A percentile compares a stretch with the other conserved stretches of the same genome.
Conservation (phyloP, 768 basidiomycete genomes). For the Suillus plorans region DNA sequence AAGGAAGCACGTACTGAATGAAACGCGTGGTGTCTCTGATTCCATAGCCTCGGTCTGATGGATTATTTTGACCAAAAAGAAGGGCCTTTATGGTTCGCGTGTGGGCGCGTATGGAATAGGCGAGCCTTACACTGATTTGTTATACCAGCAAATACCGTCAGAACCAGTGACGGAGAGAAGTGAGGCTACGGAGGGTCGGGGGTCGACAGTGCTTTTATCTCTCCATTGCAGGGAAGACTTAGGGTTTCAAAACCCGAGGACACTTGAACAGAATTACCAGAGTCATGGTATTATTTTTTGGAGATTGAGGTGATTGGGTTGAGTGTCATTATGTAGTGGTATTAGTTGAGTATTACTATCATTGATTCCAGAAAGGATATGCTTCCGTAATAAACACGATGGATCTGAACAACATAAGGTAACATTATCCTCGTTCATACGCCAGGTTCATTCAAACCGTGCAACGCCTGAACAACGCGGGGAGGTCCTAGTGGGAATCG, state of each 20-base stretch:
- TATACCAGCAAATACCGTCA: not conserved
- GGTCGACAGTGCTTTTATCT: not conserved
- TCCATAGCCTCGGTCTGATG: constrained; percentile 33
- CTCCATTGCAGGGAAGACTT: not conserved
- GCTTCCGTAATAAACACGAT: constrained; percentile 9
- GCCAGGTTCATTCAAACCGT: constrained; percentile 15
- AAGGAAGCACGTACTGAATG: constrained; percentile 63
- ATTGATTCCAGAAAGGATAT: constrained; percentile 8
- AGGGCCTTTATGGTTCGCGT: not conserved
- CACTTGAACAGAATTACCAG: constrained; percentile 5
- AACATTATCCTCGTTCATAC: constrained; percentile 10
- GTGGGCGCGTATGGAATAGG: not conserved
- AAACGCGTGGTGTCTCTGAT: constrained; percentile 56
- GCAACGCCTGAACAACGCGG: constrained; percentile 17
- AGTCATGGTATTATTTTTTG: constrained; percentile 4
- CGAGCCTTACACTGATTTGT: not conserved
- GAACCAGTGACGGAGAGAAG: not conserved
- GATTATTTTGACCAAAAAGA: not conserved
- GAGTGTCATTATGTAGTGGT: not conserved
- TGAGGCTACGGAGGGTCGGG: not conserved
- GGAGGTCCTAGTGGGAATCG: not conserved
- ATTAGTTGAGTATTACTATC: constrained; percentile 10
- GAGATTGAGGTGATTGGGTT: constrained; percentile 2
- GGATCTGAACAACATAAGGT: not conserved
- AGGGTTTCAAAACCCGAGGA: constrained; percentile 1